phyloP scores from a whole-genome alignment of 2,329 filamentous ascomycete genomes.

The Reticulascus tulasneorum region DNA sequence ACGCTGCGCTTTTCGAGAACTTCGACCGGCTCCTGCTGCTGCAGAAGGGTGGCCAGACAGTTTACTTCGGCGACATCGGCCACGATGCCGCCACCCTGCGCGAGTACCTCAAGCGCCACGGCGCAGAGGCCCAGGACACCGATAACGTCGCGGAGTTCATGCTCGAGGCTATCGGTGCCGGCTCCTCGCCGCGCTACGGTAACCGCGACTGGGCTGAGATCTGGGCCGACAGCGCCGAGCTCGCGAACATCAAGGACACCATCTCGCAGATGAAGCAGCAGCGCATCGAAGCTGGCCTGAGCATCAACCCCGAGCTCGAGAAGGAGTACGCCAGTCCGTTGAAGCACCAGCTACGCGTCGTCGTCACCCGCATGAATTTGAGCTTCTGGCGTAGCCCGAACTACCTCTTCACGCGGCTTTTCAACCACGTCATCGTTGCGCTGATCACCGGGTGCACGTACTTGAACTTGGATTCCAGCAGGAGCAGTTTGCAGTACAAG shows the following conservation, averaged over 20 bases:
- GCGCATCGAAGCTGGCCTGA: conserved; percentile 38
- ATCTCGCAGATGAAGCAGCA: conserved; percentile 64
- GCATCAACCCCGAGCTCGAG: conserved; percentile 51
- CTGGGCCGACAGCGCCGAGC: conserved; percentile 70
- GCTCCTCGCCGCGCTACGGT: conserved; percentile 67
- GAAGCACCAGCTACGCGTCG: conserved; percentile 72
- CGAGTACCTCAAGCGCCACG: conserved; percentile 55
- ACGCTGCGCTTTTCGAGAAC: conserved; percentile 79
- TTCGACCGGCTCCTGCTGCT: conserved; percentile 81
- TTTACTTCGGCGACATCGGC: conserved; percentile 85
- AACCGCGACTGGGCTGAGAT: conserved; percentile 76
- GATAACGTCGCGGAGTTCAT: conserved; percentile 72
- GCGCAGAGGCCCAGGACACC: conserved; percentile 52
- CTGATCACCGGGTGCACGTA: conserved; percentile 77
- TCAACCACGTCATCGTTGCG: conserved; percentile 77
- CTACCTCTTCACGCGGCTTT: conserved; percentile 83
- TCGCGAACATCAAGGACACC: conserved; percentile 60
- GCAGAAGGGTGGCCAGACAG: conserved; percentile 72
- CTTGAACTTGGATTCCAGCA: conserved; percentile 71
- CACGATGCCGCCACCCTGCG: conserved; percentile 69
- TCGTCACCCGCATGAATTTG: conserved; percentile 68
- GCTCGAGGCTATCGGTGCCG: conserved; percentile 79
- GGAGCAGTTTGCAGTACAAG: conserved; percentile 74
- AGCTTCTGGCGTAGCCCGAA: conserved; percentile 84
- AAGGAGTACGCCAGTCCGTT: conserved; percentile 81